Percentiles rank a stretch among this genome's conserved stretches.
Conservation (phyloP, 108 stramenopile genomes). For the Epithemia pelagica region DNA sequence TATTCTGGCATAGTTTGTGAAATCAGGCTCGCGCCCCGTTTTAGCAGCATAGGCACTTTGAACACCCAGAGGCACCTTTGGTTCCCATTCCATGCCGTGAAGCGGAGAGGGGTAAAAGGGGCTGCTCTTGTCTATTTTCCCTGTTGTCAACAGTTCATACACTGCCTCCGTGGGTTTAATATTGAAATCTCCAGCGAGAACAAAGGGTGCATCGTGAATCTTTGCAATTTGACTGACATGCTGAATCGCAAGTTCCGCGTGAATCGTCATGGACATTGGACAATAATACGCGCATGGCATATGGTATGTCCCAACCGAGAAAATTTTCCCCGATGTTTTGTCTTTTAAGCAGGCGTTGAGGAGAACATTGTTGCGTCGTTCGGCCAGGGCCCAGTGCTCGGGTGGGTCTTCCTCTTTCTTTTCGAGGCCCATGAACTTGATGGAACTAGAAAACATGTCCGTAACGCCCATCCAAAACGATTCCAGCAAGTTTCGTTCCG, state of each 20-base stretch:
- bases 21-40: constrained; percentile 70
- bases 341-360: constrained; percentile 57
- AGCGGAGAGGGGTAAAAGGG: constrained; percentile 36
- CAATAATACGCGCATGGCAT: constrained; percentile 95
- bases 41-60: constrained; percentile 58
- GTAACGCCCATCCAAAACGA: neutral
- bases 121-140: constrained; percentile 45
- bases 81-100: constrained; percentile 51
- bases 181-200: constrained; percentile 87
- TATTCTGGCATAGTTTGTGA: constrained; percentile 85
- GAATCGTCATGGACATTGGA: constrained; percentile 80
- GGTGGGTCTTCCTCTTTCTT: constrained; percentile 27
- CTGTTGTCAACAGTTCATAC: constrained; percentile 87
- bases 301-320: constrained; percentile 89
- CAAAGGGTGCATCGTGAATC: constrained; percentile 28
- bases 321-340: constrained; percentile 26
- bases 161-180: constrained; percentile 79
- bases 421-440: neutral
- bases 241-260: constrained; percentile 46
- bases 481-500: neutral
- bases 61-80: constrained; percentile 37
- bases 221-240: constrained; percentile 3
- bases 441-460: neutral
- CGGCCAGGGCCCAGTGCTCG: constrained; percentile 60
- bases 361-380: constrained; percentile 66